Conservation (phyloP, 139 green algal genomes). For the Closterium sp. region DNA sequence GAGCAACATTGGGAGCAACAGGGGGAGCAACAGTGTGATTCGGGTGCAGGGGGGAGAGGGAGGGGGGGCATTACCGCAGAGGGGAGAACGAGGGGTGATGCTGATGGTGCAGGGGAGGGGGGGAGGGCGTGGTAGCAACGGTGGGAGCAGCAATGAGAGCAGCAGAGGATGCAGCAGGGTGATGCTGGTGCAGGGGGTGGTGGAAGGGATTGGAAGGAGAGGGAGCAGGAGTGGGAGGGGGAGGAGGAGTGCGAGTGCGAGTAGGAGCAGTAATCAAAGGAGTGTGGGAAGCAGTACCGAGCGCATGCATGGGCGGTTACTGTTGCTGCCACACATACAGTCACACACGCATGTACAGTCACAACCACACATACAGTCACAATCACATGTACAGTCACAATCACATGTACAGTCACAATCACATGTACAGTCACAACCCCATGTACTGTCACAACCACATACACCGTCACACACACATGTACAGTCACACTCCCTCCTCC, state of each 20-base stretch:
- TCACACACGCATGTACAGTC: not conserved
- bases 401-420: not conserved
- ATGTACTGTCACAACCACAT: not conserved
- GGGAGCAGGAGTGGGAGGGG: not conserved
- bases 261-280: not conserved
- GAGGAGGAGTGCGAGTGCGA: too few relatives aligned
- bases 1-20: too few relatives aligned
- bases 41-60: too few relatives aligned
- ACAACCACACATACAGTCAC: not conserved
- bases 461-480: not conserved
- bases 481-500: not conserved
- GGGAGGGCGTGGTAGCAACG: not conserved
- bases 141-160: not conserved
- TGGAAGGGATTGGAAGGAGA: too few relatives aligned
- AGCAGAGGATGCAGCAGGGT: not conserved
- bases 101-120: not conserved
- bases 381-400: not conserved
- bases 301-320: not conserved
- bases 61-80: not conserved
- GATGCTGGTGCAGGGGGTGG: too few relatives aligned
- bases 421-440: not conserved
- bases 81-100: not conserved
- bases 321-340: not conserved
- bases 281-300: not conserved
- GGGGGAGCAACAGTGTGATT: too few relatives aligned